Evolutionary conservation across 2,329 filamentous ascomycete species (phyloP), one percentile per base, ranked within the genome.

Genomic region (Neonectria neomacrospora): DNA sequence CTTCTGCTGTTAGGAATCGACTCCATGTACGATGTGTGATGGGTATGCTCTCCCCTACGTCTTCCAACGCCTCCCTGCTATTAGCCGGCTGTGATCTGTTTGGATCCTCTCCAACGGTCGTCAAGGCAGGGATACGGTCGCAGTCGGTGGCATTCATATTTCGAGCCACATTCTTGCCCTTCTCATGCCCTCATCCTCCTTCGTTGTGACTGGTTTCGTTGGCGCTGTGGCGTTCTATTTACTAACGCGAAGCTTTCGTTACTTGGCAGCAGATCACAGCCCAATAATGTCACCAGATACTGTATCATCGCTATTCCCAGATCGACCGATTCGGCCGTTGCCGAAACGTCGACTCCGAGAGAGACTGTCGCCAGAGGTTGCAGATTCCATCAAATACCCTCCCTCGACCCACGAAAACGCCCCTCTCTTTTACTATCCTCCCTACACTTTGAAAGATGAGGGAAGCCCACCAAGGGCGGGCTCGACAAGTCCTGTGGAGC

Each of bases 311-410:
- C 84, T 93, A 74, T 97, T 92, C 77, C 93, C 93, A 69, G 92
- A 97, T 76, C 90, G 96, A 79, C 91, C 95, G 65, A 99, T 99
- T 77, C 91, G 94, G 75, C 96, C 96, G 60, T 83, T 99, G 64
- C 96, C 96, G 45, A 96, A 92, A 80, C 91, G 94, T 74, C 91
- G 92, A 68, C 86, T 99, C 58, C 92, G 94, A 73, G 94, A 96
- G 76, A 90, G 93, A 60, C 84, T 99, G 55, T 94, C 95, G 32
- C 90, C 92, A 64, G 93, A 97, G 77, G 90, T 92, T 72, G 93
- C 92, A 60, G 90, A 91, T 56, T 88, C 90, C 30, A 96, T 97
- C 72, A 85, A 90, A 71, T 97, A 93, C 72, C 94, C 95, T 9
- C 89, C 92, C 4, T 86, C 90, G 14, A 91, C 90, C n/a, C 86